Evolutionary conservation across 2,329 filamentous ascomycete genomes (phyloP).

Genomic region (Clonostachys byssicola): DNA sequence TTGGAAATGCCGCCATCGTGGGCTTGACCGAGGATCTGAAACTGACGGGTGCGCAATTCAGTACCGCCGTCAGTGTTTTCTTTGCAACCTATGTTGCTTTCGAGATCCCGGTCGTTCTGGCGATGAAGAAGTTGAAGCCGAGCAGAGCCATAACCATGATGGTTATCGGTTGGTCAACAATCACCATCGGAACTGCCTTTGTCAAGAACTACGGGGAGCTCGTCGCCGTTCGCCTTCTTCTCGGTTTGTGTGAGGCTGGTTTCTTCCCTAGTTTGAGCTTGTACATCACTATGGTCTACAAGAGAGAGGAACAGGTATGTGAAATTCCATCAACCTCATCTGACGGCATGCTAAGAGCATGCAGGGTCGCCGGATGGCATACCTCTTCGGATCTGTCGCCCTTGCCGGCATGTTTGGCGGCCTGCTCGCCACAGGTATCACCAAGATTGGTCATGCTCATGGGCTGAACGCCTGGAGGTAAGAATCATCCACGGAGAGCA

Average conservation of each 20-base stretch:
- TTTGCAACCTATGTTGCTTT: slow-evolving; percentile 46
- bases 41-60: slow-evolving; percentile 43
- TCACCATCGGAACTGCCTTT: slow-evolving; percentile 4
- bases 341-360: slow-evolving; percentile 5
- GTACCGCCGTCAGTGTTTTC: slow-evolving; percentile 38
- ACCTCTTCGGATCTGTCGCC: slow-evolving; percentile 43
- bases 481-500: neutral
- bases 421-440: slow-evolving; percentile 40
- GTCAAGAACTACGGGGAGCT: slow-evolving; percentile 11
- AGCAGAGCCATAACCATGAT: neutral
- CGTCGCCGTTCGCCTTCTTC: slow-evolving; percentile 10
- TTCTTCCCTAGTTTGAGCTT: slow-evolving; percentile 10
- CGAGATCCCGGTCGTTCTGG: slow-evolving; percentile 9
- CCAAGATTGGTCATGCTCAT: slow-evolving; percentile 23
- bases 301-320: slow-evolving; percentile 47
- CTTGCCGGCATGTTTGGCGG: slow-evolving; percentile 34
- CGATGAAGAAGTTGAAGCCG: neutral
- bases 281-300: slow-evolving; percentile 21
- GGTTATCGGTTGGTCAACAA: neutral
- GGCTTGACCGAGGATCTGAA: slow-evolving; percentile 26
- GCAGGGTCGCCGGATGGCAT: slow-evolving; percentile 15
- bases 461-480: slow-evolving; percentile 1
- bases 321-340: slow-evolving; percentile 48
- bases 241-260: slow-evolving; percentile 10
- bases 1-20: slow-evolving; percentile 50